phyloP scores from a whole-genome alignment of 1,284 basidiomycete species.

The Pseudozyma thailandica region DNA sequence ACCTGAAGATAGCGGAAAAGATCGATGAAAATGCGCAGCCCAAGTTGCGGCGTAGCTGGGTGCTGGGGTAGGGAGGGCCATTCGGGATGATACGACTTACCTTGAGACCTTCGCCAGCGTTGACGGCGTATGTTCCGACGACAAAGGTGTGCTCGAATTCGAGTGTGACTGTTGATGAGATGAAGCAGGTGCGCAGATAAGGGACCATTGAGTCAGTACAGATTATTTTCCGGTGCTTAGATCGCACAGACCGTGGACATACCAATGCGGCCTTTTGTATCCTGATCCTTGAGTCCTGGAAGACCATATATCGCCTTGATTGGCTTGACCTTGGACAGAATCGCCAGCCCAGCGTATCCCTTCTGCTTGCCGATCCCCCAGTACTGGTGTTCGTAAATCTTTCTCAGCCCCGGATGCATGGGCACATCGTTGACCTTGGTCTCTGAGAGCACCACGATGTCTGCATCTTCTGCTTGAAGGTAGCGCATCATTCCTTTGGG shows the following conservation, averaged over 20 bases:
- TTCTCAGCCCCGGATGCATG: conserved; percentile 50
- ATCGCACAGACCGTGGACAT: too few species aligned
- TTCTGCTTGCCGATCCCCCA: conserved; percentile 66
- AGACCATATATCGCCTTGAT: conserved; percentile 73
- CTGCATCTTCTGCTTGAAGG: conserved; percentile 63
- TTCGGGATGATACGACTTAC: conserved; percentile 68
- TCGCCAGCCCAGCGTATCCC: conserved; percentile 77
- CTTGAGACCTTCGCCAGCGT: conserved; percentile 83
- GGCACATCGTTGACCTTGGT: conserved; percentile 65
- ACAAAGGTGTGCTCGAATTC: conserved; percentile 80
- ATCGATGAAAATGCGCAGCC: conserved; percentile 15
- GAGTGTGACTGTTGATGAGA: conserved; percentile 75
- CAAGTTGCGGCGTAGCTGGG: not conserved
- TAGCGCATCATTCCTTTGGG: conserved; percentile 63
- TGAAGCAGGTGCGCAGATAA: conserved; percentile 53
- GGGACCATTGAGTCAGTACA: not conserved
- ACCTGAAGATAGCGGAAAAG: conserved; percentile 36
- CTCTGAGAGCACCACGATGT: conserved; percentile 63
- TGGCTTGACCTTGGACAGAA: conserved; percentile 82
- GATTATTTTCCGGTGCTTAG: too few species aligned
- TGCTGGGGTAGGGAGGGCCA: not conserved
- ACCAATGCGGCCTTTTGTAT: conserved; percentile 55
- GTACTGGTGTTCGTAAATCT: conserved; percentile 60
- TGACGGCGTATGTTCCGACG: conserved; percentile 86
- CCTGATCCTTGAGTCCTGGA: conserved; percentile 69